phyloP scores from a whole-genome alignment of 352 stramenopile species.

The Phytopythium oedochilum region DNA sequence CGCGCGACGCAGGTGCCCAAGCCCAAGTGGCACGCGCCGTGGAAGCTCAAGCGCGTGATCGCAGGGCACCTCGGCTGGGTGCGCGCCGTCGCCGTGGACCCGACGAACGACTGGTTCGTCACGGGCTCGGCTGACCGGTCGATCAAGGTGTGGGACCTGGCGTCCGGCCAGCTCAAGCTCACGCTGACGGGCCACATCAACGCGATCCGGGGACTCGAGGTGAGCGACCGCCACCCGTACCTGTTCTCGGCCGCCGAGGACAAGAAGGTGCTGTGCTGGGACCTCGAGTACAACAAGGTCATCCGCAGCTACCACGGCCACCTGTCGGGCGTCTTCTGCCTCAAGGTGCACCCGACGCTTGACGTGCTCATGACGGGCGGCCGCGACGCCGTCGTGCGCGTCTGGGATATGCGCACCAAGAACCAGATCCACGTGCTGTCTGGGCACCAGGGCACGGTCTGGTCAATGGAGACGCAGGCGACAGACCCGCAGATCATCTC shows the following conservation, averaged over 20 bases:
- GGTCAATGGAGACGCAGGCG: constrained; percentile 92
- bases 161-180: constrained; percentile 96
- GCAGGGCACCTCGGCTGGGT: constrained; percentile 96
- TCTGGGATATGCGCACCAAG: constrained; percentile 99
- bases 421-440: constrained; percentile 95
- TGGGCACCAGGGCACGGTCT: constrained; percentile 97
- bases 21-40: constrained; percentile 98
- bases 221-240: constrained; percentile 96
- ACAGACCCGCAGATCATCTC: constrained; percentile 96
- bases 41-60: constrained; percentile 97
- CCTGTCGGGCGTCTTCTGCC: constrained; percentile 96
- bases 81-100: constrained; percentile 96
- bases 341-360: constrained; percentile 97
- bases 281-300: constrained; percentile 99
- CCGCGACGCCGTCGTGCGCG: constrained; percentile 81
- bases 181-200: constrained; percentile 99
- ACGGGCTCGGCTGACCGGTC: constrained; percentile 96
- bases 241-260: constrained; percentile 98
- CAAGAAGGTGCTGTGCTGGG: constrained; percentile 99
- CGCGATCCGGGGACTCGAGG: constrained; percentile 94
- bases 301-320: constrained; percentile 99
- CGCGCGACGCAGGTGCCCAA: constrained; percentile 90
- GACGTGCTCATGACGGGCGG: constrained; percentile 98
- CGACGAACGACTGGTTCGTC: constrained; percentile 98
- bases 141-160: constrained; percentile 98